phyloP scores from a whole-genome alignment of 768 basidiomycete species.

The Russula brevipes region DNA sequence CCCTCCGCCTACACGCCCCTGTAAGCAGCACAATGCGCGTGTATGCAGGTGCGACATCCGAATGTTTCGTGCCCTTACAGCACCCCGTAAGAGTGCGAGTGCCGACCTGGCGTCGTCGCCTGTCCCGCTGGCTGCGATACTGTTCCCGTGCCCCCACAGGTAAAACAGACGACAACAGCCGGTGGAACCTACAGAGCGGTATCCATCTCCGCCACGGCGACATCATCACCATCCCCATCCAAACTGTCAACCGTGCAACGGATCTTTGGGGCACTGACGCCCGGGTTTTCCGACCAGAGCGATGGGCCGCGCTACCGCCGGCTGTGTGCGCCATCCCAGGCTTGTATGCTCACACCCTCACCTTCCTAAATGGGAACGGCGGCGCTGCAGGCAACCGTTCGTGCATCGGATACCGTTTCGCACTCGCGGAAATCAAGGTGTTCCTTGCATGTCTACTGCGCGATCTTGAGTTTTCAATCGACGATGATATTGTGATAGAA shows the following conservation, averaged over 20 bases:
- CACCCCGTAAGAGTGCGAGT: constrained; percentile 20
- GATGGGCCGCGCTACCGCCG: constrained; percentile 43
- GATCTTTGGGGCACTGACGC: constrained; percentile 65
- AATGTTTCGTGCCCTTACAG: constrained; percentile 50
- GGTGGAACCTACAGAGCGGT: constrained; percentile 6
- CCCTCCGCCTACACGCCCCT: constrained; percentile 50
- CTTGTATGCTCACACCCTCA: constrained; percentile 48
- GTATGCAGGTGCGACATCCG: constrained; percentile 35
- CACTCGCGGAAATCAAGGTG: constrained; percentile 56
- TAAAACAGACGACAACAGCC: background rate
- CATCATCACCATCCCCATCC: constrained; percentile 54
- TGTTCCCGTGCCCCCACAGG: background rate
- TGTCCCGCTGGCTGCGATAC: background rate
- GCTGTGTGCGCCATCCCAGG: constrained; percentile 42
- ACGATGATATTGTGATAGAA: constrained; percentile 51
- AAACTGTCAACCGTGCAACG: constrained; percentile 51
- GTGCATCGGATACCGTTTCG: constrained; percentile 60
- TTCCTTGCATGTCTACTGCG: constrained; percentile 54
- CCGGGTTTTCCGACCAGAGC: constrained; percentile 53
- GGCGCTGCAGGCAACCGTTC: constrained; percentile 45
- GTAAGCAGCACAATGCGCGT: constrained; percentile 58
- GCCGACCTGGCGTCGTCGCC: constrained; percentile 10
- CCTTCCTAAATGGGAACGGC: constrained; percentile 51
- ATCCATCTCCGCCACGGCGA: constrained; percentile 38
- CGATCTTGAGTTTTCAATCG: constrained; percentile 51